Percentiles rank a stretch among this genome's conserved stretches.
Conservation (phyloP, 1,139 yeast genomes). For the Magnusiomyces ingens region DNA sequence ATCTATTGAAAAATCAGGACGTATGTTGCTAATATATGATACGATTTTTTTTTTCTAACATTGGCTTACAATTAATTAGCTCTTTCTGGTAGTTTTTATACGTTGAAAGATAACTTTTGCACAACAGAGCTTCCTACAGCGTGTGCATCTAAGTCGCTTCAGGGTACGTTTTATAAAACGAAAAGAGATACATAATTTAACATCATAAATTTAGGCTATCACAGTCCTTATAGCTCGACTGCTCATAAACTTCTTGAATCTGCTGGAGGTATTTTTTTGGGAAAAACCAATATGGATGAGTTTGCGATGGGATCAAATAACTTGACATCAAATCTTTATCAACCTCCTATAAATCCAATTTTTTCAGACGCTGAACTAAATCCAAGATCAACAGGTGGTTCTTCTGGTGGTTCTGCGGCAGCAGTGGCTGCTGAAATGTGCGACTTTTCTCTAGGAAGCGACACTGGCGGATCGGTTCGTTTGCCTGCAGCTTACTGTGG, state of each 20-base stretch:
- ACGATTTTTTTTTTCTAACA: neutral
- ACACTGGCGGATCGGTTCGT: conserved; percentile 95
- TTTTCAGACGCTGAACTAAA: conserved; percentile 25
- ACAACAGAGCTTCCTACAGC: conserved; percentile 63
- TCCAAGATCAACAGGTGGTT: conserved; percentile 68
- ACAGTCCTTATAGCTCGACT: conserved; percentile 79
- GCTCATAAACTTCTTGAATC: conserved; percentile 48
- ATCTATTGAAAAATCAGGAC: conserved; percentile 6
- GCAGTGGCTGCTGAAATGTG: conserved; percentile 68
- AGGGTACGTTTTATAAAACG: conserved; percentile 14
- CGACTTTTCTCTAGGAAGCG: conserved; percentile 78
- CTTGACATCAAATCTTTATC: conserved; percentile 53
- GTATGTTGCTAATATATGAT: conserved; percentile 5
- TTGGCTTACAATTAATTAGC: conserved; percentile 12
- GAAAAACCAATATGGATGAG: conserved; percentile 93
- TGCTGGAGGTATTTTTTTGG: conserved; percentile 52
- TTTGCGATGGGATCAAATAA: conserved; percentile 85
- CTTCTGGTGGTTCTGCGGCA: conserved; percentile 95
- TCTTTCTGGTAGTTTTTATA: conserved; percentile 33
- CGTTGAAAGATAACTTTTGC: conserved; percentile 73
- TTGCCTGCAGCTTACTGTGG: conserved; percentile 87
- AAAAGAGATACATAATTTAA: neutral
- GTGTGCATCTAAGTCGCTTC: conserved; percentile 61
- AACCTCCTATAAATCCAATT: conserved; percentile 57
- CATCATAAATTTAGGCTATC: conserved; percentile 36